Conservation (phyloP, 257 asterid species). For the Solanum gracilifrons region DNA sequence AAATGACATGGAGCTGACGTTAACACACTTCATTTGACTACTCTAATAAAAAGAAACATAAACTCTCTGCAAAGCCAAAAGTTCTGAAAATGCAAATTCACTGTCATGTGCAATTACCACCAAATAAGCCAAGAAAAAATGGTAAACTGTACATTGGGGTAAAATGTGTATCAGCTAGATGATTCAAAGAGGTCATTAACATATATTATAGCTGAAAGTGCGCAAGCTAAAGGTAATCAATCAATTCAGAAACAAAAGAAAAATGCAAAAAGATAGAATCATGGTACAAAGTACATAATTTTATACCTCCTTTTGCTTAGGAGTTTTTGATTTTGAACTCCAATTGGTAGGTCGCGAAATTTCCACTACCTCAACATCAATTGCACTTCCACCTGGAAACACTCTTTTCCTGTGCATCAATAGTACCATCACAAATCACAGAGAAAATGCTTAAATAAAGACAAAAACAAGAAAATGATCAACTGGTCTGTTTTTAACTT, state of each 20-base stretch:
- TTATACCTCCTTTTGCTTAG: conserved; percentile 47
- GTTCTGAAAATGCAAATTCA: background rate
- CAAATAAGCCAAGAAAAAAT: background rate
- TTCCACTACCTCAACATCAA: conserved; percentile 56
- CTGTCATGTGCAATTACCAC: background rate
- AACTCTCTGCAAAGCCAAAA: background rate
- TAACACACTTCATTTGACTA: background rate
- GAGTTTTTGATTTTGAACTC: conserved; percentile 21
- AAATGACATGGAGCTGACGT: background rate
- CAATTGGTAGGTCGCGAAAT: conserved; percentile 31
- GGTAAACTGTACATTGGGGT: background rate
- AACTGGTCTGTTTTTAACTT: background rate
- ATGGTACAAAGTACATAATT: background rate
- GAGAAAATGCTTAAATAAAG: background rate
- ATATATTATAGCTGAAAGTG: background rate
- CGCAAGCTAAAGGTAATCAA: background rate
- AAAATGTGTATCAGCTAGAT: background rate
- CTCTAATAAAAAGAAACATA: background rate
- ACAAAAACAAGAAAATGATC: background rate
- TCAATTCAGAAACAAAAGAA: background rate
- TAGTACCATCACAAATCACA: background rate
- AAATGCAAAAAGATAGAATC: background rate
- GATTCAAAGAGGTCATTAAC: background rate
- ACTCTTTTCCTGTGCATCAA: conserved; percentile 54
- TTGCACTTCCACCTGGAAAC: conserved; percentile 41